A percentile compares a stretch with the other conserved stretches of the same genome.
These are phyloP conservation scores for Aristolochia californica DNA, from an alignment of 164 flowering plant genomes.

Conservation along the genomic window DNA sequence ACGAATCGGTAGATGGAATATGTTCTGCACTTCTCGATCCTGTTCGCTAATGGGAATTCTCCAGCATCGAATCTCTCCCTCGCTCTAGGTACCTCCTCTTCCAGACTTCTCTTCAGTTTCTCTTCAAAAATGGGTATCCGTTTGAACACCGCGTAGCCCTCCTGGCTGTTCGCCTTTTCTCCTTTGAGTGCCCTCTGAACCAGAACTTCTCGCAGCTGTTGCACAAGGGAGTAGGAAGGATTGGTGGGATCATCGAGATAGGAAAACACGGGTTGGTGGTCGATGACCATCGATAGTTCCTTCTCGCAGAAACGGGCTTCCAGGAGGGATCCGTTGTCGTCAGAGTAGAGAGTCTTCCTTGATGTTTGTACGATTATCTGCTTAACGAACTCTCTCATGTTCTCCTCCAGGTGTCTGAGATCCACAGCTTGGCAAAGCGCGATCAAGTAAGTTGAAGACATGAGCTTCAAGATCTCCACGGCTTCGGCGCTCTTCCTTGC, in stretches of 20 bases:
- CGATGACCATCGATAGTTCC: constrained; percentile 32
- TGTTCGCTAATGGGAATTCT: constrained; percentile 18
- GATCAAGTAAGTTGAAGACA: constrained; percentile 38
- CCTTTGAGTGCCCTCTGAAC: constrained; percentile 24
- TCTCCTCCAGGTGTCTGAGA: constrained; percentile 43
- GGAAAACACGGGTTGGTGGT: constrained; percentile 28
- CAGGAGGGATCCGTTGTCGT: constrained; percentile 23
- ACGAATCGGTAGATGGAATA: constrained; percentile 34
- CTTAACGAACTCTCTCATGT: constrained; percentile 32
- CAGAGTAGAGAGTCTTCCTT: constrained; percentile 29
- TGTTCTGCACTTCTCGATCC: constrained; percentile 39
- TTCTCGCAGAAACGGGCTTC: constrained; percentile 44
- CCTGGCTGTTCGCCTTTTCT: neutral
- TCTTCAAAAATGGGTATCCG: constrained; percentile 29
- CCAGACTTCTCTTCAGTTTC: constrained; percentile 23
- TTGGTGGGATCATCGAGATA: constrained; percentile 39
- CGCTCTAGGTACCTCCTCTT: constrained; percentile 20
- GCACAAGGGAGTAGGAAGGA: constrained; percentile 26
- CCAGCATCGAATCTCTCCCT: constrained; percentile 32
- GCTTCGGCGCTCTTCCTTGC: constrained; percentile 45
- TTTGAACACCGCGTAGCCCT: constrained; percentile 27
- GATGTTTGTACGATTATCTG: constrained; percentile 21
- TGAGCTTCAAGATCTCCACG: constrained; percentile 37
- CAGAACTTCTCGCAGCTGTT: constrained; percentile 28
- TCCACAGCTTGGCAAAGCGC: constrained; percentile 51